Conservation (phyloP, 2,329 filamentous ascomycete species). For the Dactylellina cionopaga region DNA sequence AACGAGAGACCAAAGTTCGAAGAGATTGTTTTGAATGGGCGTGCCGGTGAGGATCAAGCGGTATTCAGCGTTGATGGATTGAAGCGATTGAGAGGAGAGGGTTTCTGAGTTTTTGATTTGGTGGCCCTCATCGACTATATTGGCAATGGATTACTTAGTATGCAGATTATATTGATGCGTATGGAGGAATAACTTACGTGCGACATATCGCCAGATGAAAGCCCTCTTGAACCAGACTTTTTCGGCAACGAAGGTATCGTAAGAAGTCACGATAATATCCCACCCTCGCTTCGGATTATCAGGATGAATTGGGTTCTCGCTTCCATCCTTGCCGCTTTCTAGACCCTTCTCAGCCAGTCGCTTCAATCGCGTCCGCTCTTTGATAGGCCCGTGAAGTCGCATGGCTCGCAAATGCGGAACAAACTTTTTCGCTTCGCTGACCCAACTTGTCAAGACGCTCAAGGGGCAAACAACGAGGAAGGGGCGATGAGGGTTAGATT, state of each 20-base stretch:
- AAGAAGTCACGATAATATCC: constrained; percentile 58
- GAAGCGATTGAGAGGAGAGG: constrained; percentile 80
- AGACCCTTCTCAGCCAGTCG: constrained; percentile 63
- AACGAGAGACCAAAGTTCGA: constrained; percentile 88
- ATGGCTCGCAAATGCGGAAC: constrained; percentile 76
- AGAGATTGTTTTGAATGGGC: constrained; percentile 91
- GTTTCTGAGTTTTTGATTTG: constrained; percentile 89
- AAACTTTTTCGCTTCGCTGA: constrained; percentile 89
- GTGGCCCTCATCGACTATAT: constrained; percentile 95
- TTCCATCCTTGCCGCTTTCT: constrained; percentile 63
- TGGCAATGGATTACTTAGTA: constrained; percentile 63
- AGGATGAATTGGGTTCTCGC: constrained; percentile 70
- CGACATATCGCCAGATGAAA: constrained; percentile 67
- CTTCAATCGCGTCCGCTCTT: constrained; percentile 70
- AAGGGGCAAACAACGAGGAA: constrained; percentile 85
- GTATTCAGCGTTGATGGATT: constrained; percentile 80
- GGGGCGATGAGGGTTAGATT: constrained; percentile 75
- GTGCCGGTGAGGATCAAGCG: constrained; percentile 89
- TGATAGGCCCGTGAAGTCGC: constrained; percentile 77
- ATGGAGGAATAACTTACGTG: constrained; percentile 68
- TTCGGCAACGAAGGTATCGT: constrained; percentile 48
- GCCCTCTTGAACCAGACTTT: constrained; percentile 65
- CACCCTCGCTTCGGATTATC: constrained; percentile 73
- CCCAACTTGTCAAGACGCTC: constrained; percentile 95
- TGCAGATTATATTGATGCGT: constrained; percentile 64